phyloP scores from a whole-genome alignment of 2,329 filamentous ascomycete genomes.

The Verticillium dahliae region DNA sequence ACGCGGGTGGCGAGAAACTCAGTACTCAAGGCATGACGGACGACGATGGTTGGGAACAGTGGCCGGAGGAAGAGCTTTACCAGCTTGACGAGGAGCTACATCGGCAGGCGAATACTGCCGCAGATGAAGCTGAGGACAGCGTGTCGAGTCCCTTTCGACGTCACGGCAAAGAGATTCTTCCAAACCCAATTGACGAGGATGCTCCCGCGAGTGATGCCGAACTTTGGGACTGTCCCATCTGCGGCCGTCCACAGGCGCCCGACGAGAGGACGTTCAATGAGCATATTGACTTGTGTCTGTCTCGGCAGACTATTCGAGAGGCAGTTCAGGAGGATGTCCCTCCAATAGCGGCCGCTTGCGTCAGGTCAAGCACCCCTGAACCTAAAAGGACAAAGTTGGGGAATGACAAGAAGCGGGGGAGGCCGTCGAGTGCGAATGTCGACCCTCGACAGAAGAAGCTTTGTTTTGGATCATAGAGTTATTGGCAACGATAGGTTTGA shows the following conservation, averaged over 20 bases:
- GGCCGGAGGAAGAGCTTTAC: conserved; percentile 57
- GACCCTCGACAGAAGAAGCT: conserved; percentile 47
- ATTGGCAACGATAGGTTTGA: background rate
- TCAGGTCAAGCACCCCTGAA: conserved; percentile 22
- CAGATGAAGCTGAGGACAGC: conserved; percentile 50
- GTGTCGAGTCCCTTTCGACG: conserved; percentile 18
- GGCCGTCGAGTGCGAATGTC: conserved; percentile 15
- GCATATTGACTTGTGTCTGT: conserved; percentile 89
- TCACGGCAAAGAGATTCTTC: conserved; percentile 46
- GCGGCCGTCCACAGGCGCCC: conserved; percentile 65
- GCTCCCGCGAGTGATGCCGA: conserved; percentile 31
- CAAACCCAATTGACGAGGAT: conserved; percentile 31
- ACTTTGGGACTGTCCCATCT: conserved; percentile 82
- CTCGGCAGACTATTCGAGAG: conserved; percentile 77
- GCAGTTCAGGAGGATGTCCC: conserved; percentile 54
- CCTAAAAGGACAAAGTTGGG: conserved; percentile 26
- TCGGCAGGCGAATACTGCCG: conserved; percentile 45
- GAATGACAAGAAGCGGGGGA: conserved; percentile 30
- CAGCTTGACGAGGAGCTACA: conserved; percentile 11
- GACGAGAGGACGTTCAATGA: conserved; percentile 78
- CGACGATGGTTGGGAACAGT: conserved; percentile 57
- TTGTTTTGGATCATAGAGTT: conserved; percentile 35
- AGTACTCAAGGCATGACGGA: conserved; percentile 22
- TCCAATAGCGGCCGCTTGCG: conserved; percentile 5
- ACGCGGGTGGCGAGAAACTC: conserved; percentile 20